A percentile compares a stretch with the other conserved stretches of the same genome.
Evolutionary conservation across 2,329 filamentous ascomycete species (phyloP).

Genomic region (Setomelanomma holmii): DNA sequence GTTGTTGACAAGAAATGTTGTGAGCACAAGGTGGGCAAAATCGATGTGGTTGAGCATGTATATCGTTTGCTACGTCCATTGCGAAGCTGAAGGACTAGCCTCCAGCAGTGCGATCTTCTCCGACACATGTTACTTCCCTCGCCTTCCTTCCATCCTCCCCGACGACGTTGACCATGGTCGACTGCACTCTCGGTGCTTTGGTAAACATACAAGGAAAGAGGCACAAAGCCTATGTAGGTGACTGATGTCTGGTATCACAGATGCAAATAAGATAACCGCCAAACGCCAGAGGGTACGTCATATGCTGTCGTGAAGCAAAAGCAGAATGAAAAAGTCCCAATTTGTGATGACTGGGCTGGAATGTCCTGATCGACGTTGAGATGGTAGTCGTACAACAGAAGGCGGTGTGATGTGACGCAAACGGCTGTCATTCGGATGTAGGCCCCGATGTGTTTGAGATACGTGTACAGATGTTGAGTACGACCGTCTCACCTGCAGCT

Average conservation of each 20-base stretch:
- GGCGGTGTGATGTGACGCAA: conserved; percentile 15
- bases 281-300: conserved; percentile 36
- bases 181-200: not conserved
- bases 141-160: conserved; percentile 3
- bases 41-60: not conserved
- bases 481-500: not conserved
- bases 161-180: not conserved
- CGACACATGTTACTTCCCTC: conserved; percentile 9
- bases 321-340: conserved; percentile 18
- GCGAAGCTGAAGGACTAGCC: conserved; percentile 3
- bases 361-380: conserved; percentile 11
- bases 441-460: conserved; percentile 3
- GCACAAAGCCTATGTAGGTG: conserved; percentile 39
- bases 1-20: no score
- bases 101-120: not conserved
- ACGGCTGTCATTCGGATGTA: conserved; percentile 12
- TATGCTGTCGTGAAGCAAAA: conserved; percentile 41
- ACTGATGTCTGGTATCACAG: conserved; percentile 50
- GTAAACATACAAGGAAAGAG: conserved; percentile 25
- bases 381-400: conserved; percentile 15
- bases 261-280: conserved; percentile 25
- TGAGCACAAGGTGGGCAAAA: no score
- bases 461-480: not conserved
- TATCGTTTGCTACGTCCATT: not conserved
- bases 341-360: conserved; percentile 24